phyloP scores from a whole-genome alignment of 495 filamentous ascomycete genomes.

The Daldinia grandis region DNA sequence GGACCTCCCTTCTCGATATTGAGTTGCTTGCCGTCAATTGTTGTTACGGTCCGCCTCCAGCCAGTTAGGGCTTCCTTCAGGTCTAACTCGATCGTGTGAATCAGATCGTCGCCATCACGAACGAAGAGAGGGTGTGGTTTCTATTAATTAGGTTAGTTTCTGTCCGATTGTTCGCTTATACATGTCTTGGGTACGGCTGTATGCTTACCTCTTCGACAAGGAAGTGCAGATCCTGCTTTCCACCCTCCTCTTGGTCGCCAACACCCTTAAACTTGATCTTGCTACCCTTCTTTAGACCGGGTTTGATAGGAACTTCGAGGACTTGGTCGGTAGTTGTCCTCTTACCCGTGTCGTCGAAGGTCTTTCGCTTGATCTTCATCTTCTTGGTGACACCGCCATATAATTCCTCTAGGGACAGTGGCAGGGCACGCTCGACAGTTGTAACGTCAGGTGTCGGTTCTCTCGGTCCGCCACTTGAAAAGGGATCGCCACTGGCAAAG shows the following conservation, averaged over 20 bases:
- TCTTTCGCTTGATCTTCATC: constrained; percentile 97
- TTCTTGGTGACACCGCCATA: constrained; percentile 88
- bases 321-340: constrained; percentile 86
- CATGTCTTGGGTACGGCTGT: neutral
- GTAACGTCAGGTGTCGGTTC: constrained; percentile 84
- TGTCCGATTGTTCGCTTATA: neutral
- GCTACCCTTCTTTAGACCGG: constrained; percentile 90
- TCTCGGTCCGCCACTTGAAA: constrained; percentile 51
- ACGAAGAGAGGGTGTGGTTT: constrained; percentile 84
- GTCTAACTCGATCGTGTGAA: constrained; percentile 76
- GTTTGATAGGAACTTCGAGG: constrained; percentile 92
- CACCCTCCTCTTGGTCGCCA: constrained; percentile 95
- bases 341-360: constrained; percentile 85
- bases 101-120: constrained; percentile 86
- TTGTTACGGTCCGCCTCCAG: constrained; percentile 89
- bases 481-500: constrained; percentile 55
- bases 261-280: constrained; percentile 98
- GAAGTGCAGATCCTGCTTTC: constrained; percentile 95
- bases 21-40: constrained; percentile 89
- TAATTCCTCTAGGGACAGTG: constrained; percentile 85
- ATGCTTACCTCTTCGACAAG: constrained; percentile 88
- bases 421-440: constrained; percentile 84
- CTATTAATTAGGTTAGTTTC: constrained; percentile 55
- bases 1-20: constrained; percentile 79
- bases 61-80: constrained; percentile 98